Percentiles rank a stretch among this genome's conserved stretches.
phyloP scores from a whole-genome alignment of 2,329 filamentous ascomycete species.

The Ophioceras dolichostomum region DNA sequence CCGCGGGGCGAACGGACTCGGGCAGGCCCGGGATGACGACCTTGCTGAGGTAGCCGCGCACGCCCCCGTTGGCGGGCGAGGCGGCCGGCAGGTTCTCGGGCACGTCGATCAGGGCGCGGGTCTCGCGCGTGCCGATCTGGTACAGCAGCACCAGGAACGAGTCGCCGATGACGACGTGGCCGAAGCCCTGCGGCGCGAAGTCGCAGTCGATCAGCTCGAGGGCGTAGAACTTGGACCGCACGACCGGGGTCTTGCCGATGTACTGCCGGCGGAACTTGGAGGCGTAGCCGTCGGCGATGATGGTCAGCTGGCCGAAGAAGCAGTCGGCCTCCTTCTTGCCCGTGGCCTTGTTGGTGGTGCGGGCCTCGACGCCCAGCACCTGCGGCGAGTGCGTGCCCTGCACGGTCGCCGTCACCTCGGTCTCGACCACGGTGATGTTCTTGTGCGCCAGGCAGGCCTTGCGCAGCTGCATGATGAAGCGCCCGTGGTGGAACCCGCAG shows the following conservation, averaged over 20 bases:
- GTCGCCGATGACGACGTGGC: slow-evolving; percentile 78
- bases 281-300: slow-evolving; percentile 84
- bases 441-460: slow-evolving; percentile 59
- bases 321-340: slow-evolving; percentile 50
- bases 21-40: slow-evolving; percentile 68
- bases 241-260: slow-evolving; percentile 51
- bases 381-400: slow-evolving; percentile 53
- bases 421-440: slow-evolving; percentile 87
- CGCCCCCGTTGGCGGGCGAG: slow-evolving; percentile 61
- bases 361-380: slow-evolving; percentile 71
- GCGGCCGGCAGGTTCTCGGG: slow-evolving; percentile 67
- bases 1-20: slow-evolving; percentile 55
- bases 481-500: slow-evolving; percentile 82
- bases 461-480: slow-evolving; percentile 77
- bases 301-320: slow-evolving; percentile 81
- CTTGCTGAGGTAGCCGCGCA: slow-evolving; percentile 72
- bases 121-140: slow-evolving; percentile 93
- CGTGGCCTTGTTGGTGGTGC: slow-evolving; percentile 46
- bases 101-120: slow-evolving; percentile 78
- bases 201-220: slow-evolving; percentile 83
- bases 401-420: slow-evolving; percentile 67
- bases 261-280: slow-evolving; percentile 83
- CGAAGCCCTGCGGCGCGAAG: slow-evolving; percentile 62
- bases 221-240: slow-evolving; percentile 83
- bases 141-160: slow-evolving; percentile 75